Percentiles rank a stretch among this genome's conserved stretches.
These are phyloP conservation scores for Rhizopogon hawkerae DNA, from an alignment of 1,284 basidiomycete species.

Conservation along the genomic window DNA sequence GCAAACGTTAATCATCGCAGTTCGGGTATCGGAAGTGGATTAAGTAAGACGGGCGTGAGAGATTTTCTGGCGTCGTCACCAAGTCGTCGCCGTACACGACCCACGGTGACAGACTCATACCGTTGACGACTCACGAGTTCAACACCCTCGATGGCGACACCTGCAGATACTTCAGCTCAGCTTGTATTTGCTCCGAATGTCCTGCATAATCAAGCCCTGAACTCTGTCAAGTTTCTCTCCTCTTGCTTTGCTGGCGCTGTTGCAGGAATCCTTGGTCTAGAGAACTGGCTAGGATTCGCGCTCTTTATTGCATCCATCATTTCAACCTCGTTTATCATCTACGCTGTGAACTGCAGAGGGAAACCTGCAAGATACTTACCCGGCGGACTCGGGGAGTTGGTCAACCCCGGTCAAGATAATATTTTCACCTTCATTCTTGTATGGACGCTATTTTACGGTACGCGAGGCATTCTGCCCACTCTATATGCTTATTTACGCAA, in stretches of 20 bases:
- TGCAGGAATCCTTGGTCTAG: constrained; percentile 79
- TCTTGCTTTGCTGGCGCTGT: constrained; percentile 78
- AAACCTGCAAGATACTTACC: constrained; percentile 50
- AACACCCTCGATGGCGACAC: constrained; percentile 21
- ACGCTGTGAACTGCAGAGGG: constrained; percentile 62
- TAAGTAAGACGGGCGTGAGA: not conserved
- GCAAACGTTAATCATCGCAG: no score
- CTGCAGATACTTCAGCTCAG: constrained; percentile 45
- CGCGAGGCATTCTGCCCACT: constrained; percentile 33
- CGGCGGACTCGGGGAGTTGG: constrained; percentile 55
- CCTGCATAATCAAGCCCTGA: constrained; percentile 56
- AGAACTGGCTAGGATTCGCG: constrained; percentile 74
- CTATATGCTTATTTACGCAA: constrained; percentile 12
- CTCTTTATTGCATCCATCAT: constrained; percentile 65
- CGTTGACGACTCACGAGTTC: not conserved
- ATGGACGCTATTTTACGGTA: constrained; percentile 86
- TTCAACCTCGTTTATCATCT: constrained; percentile 57
- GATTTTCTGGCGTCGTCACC: not conserved
- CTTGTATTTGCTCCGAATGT: constrained; percentile 68
- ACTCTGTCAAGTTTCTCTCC: constrained; percentile 66
- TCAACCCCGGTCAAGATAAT: constrained; percentile 80
- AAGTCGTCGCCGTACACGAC: not conserved
- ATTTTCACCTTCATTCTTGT: constrained; percentile 78
- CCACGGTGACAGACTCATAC: no score
- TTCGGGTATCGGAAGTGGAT: not conserved